Evolutionary conservation across 2,329 filamentous ascomycete genomes (phyloP).

Genomic region (Daldinia sp.): DNA sequence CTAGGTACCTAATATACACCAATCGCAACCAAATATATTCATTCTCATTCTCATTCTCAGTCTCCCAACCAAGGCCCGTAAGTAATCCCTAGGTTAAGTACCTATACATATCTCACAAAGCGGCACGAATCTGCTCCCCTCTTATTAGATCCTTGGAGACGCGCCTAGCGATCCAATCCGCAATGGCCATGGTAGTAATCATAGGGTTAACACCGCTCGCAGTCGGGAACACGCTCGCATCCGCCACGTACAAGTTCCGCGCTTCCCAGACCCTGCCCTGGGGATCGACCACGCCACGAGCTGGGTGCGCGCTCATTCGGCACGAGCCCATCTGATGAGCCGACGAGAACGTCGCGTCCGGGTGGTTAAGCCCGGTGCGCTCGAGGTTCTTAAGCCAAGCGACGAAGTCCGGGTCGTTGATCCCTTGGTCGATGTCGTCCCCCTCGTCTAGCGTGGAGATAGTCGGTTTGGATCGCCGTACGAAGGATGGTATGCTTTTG

Average conservation of each 20-base stretch:
- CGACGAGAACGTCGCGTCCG: constrained; percentile 69
- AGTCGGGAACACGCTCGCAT: constrained; percentile 80
- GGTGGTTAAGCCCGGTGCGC: constrained; percentile 62
- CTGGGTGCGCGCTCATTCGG: constrained; percentile 71
- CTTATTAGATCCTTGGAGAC: constrained; percentile 62
- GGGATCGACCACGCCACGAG: constrained; percentile 69
- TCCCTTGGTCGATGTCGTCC: constrained; percentile 54
- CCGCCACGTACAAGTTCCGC: constrained; percentile 75
- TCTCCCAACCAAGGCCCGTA: neutral
- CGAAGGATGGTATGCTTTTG: constrained; percentile 73
- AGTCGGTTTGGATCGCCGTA: constrained; percentile 49
- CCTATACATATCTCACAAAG: constrained; percentile 17
- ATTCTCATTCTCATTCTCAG: no score
- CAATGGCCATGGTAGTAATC: constrained; percentile 79
- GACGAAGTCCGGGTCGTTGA: constrained; percentile 70
- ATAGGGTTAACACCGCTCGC: constrained; percentile 86
- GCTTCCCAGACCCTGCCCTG: constrained; percentile 74
- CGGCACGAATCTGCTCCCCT: constrained; percentile 20
- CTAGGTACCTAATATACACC: no score
- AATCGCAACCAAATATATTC: no score
- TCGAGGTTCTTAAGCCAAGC: constrained; percentile 69
- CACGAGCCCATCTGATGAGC: constrained; percentile 87
- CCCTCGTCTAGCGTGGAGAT: constrained; percentile 19
- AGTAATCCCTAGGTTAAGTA: neutral
- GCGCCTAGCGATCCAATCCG: constrained; percentile 72